A percentile compares a stretch with the other conserved stretches of the same genome.
phyloP scores from a whole-genome alignment of 805 yeast species.

The Teunomyces pallodes region DNA sequence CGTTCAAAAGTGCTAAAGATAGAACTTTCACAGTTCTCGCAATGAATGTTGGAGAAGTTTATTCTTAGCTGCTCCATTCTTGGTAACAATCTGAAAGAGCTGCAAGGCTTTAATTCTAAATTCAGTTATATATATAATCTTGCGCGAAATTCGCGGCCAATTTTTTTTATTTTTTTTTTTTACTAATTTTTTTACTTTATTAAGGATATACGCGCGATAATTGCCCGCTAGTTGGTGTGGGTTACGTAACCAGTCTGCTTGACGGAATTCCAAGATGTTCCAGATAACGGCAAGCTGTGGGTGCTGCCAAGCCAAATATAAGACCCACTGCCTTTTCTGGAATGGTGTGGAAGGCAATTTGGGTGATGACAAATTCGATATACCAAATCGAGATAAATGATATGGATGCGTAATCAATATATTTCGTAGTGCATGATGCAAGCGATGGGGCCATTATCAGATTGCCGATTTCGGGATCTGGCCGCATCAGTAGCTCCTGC shows the following conservation, averaged over 20 bases:
- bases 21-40: constrained; percentile 48
- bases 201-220: background rate
- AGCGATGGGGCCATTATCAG: background rate
- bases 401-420: constrained; percentile 7
- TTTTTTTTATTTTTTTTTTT: background rate
- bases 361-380: constrained; percentile 40
- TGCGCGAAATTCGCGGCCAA: constrained; percentile 1
- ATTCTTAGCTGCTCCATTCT: constrained; percentile 22
- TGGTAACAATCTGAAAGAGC: background rate
- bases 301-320: constrained; percentile 33
- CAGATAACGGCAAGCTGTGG: constrained; percentile 11
- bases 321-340: constrained; percentile 47
- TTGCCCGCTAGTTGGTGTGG: background rate
- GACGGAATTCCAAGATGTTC: background rate
- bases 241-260: background rate
- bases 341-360: constrained; percentile 49
- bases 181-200: background rate
- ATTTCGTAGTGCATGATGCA: background rate
- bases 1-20: constrained; percentile 28
- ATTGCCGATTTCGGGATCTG: background rate
- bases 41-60: constrained; percentile 50
- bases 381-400: constrained; percentile 33
- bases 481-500: too few species aligned
- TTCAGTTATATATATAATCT: background rate
- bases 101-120: background rate